Conservation (phyloP, 2,329 filamentous ascomycete genomes). For the Fusarium torulosum region DNA sequence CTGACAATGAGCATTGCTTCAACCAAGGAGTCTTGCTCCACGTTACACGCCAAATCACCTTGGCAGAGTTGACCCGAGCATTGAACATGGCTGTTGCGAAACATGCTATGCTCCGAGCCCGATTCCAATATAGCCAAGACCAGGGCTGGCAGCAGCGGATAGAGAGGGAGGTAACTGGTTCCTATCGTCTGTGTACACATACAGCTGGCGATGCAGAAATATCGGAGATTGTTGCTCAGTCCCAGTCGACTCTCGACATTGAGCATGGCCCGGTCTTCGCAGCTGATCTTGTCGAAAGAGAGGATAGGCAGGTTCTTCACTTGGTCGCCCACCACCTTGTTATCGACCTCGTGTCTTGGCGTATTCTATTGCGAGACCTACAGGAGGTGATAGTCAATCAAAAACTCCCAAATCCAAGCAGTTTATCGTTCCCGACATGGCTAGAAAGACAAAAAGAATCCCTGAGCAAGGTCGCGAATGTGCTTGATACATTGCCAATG, state of each 20-base stretch:
- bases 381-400: too few relatives aligned
- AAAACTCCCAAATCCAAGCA: too few relatives aligned
- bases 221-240: background rate
- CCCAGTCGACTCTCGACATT: background rate
- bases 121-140: background rate
- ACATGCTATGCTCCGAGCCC: slow-evolving; percentile 11
- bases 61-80: background rate
- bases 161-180: slow-evolving; percentile 1
- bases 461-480: too few relatives aligned
- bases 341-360: slow-evolving; percentile 6
- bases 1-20: slow-evolving; percentile 7
- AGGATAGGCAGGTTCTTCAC: background rate
- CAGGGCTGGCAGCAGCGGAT: slow-evolving; percentile 6
- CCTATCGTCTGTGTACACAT: slow-evolving; percentile 1
- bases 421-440: too few relatives aligned
- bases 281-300: background rate
- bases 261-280: slow-evolving; percentile 13
- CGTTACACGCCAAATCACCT: background rate
- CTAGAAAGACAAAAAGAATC: too few relatives aligned
- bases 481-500: too few relatives aligned
- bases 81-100: background rate
- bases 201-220: background rate
- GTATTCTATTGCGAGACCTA: too few relatives aligned
- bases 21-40: background rate
- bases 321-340: slow-evolving; percentile 9